Evolutionary conservation across 768 basidiomycete genomes (phyloP), one percentile per base, ranked within the genome.

Genomic region (Agaricus subrufescens): DNA sequence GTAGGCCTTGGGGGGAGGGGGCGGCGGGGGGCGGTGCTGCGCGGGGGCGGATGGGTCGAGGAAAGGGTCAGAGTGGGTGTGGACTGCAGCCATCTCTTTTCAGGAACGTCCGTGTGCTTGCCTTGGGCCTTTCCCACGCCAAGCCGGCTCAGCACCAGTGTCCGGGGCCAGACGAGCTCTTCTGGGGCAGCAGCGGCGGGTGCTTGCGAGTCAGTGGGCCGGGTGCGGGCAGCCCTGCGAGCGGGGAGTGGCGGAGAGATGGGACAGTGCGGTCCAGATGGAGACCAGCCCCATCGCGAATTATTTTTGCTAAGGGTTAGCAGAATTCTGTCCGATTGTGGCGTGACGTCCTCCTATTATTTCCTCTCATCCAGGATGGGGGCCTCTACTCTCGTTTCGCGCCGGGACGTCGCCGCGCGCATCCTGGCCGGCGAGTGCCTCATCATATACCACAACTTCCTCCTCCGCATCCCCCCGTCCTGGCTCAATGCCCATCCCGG

Each of bases 401-500:
- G 75, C 25, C 78, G 82, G 29, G 74, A 82, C 46, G 75, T 95
- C 62, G 87, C 86, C 9, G 67, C 72, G 4, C 83, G 83, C 63
- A 89, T 96, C 63, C 79, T 91, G 66, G 74, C 74, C 2, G 94
- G 94, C 46, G 85, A 91, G 55, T 70, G 72, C 53, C 83, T 95
- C 66, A 76, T 96, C 75, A 77, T 96, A 58, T 87, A 87, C 74
- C 72, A 78, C 65, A 75, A 76, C 63, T 73, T 77, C 55, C 80
- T 87, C 62, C 79, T 87, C 50, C 79, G 79, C 46, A 82, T 93
- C 12, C 83, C 92, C 5, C 70, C 75, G 10, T 68, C 75, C 12
- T 98, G 94, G 94, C 83, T 94, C n/a, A 71, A 80, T 3, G 75
- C 81, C 3, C 96, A 98, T 67, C 97, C 97, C 0, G 97, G 97